Conservation (phyloP, 148 eudicot species). For the Cornus florida region DNA sequence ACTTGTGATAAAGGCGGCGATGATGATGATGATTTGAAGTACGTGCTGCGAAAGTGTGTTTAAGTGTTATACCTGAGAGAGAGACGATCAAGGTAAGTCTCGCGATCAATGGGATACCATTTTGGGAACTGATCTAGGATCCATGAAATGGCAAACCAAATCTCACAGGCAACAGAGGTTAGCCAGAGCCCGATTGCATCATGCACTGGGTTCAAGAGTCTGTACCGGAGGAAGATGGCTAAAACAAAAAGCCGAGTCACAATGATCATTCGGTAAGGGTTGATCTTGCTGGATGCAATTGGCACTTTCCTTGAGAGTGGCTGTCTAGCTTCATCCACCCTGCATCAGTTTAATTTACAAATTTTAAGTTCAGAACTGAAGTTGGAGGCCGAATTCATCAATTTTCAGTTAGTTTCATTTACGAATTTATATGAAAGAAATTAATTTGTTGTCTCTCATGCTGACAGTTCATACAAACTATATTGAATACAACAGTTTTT, state of each 20-base stretch:
- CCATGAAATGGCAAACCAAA: conserved; percentile 98
- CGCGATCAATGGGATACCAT: conserved; percentile 97
- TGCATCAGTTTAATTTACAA: conserved; percentile 20
- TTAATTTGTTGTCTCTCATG: background rate
- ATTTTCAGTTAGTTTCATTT: background rate
- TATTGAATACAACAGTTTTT: background rate
- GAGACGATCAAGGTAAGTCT: conserved; percentile 97
- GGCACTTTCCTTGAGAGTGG: conserved; percentile 98
- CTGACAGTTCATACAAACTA: background rate
- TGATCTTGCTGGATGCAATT: conserved; percentile 92
- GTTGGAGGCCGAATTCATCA: background rate
- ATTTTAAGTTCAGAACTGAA: background rate
- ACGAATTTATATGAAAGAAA: too few relatives aligned
- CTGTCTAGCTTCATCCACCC: conserved; percentile 95
- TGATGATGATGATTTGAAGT: too few relatives aligned
- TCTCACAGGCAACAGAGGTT: conserved; percentile 89
- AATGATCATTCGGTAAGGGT: conserved; percentile 95
- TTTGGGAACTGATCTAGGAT: conserved; percentile 99
- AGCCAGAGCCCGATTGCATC: conserved; percentile 97
- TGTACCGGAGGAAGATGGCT: conserved; percentile 83
- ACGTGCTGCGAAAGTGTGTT: too few relatives aligned
- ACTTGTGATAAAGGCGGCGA: background rate
- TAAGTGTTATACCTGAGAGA: conserved; percentile 68
- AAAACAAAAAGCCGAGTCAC: conserved; percentile 72
- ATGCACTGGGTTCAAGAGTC: conserved; percentile 90